Percentiles rank a stretch among this genome's conserved stretches.
phyloP scores from a whole-genome alignment of 345 rosid genomes.

The Draba incana region DNA sequence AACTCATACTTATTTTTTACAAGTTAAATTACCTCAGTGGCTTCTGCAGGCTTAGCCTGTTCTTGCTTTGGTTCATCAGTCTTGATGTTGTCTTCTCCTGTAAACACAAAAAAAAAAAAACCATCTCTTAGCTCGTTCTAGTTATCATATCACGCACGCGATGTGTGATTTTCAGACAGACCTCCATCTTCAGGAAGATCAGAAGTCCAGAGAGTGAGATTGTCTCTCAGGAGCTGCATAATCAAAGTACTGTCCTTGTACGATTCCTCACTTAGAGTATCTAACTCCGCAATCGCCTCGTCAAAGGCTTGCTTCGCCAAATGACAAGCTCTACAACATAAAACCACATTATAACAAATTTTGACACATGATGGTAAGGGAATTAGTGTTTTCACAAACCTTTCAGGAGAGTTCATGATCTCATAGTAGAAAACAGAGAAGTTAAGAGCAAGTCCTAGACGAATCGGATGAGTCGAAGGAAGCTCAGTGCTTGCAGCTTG shows the following conservation, averaged over 20 bases:
- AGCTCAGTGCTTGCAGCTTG: constrained; percentile 85
- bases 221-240: constrained; percentile 98
- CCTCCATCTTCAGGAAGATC: constrained; percentile 99
- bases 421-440: constrained; percentile 98
- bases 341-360: constrained; percentile 25
- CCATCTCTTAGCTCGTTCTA: background rate
- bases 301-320: constrained; percentile 98
- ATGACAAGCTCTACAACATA: constrained; percentile 83
- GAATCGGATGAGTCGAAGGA: constrained; percentile 96
- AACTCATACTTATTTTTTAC: background rate
- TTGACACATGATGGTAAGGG: background rate
- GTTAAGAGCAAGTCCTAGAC: constrained; percentile 98
- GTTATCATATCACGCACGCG: background rate
- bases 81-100: constrained; percentile 82
- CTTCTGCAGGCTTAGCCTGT: constrained; percentile 55
- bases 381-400: constrained; percentile 42
- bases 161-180: constrained; percentile 32
- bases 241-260: constrained; percentile 99
- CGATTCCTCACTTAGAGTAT: constrained; percentile 94
- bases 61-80: constrained; percentile 69
- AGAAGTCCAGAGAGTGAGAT: constrained; percentile 99
- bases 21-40: constrained; percentile 50
- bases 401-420: constrained; percentile 99
- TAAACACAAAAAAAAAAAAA: constrained; percentile 5
- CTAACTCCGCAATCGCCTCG: constrained; percentile 96